Conservation (phyloP, 192 early-diverging fungal species). For the Mortierella alpina region DNA sequence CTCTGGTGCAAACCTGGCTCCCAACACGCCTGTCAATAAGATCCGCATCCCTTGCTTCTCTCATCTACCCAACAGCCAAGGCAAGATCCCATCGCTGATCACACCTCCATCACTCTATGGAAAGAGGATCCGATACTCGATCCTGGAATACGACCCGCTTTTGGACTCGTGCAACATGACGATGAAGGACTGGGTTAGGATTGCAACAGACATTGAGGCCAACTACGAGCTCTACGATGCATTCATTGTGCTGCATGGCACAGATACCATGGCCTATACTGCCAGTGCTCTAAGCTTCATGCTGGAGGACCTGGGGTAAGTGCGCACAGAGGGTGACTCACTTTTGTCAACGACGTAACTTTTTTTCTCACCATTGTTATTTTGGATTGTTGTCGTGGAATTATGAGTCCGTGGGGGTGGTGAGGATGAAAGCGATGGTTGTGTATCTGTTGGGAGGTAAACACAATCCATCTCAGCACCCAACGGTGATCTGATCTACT, state of each 20-base stretch:
- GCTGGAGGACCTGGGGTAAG: conserved; percentile 92
- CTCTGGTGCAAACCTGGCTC: conserved; percentile 29
- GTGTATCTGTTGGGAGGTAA: too few species aligned
- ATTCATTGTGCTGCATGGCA: conserved; percentile 96
- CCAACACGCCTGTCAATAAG: conserved; percentile 45
- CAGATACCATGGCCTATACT: conserved; percentile 91
- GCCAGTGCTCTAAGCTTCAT: conserved; percentile 93
- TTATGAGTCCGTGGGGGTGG: background rate
- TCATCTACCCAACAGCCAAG: conserved; percentile 55
- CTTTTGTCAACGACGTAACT: conserved; percentile 1
- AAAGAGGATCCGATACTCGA: conserved; percentile 92
- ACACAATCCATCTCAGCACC: too few species aligned
- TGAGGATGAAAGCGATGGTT: background rate
- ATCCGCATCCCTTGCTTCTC: conserved; percentile 40
- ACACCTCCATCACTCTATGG: conserved; percentile 91
- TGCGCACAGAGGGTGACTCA: conserved; percentile 9
- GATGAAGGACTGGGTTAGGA: conserved; percentile 93
- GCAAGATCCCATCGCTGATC: conserved; percentile 70
- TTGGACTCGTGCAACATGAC: conserved; percentile 97
- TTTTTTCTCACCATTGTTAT: background rate
- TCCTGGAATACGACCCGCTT: conserved; percentile 95
- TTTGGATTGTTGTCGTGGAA: background rate
- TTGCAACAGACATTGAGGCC: conserved; percentile 94
- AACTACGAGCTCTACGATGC: conserved; percentile 95
- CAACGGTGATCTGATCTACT: too few species aligned